Percentiles rank a stretch among this genome's conserved stretches.
Evolutionary conservation across 1,139 yeast species (phyloP).

Genomic region (Spencermartinsiella ligniputridi): DNA sequence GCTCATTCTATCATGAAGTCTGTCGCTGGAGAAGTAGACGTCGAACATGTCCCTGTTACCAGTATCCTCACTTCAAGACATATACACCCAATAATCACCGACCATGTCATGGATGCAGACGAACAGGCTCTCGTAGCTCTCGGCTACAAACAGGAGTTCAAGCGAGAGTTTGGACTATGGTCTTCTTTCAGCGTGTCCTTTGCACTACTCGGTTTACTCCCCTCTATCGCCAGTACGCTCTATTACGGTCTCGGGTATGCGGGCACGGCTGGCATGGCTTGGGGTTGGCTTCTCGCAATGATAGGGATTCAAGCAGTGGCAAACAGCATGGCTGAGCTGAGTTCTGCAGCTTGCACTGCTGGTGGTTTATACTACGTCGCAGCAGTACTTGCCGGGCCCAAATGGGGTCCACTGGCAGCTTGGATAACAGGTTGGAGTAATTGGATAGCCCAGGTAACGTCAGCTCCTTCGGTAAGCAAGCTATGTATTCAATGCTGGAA

Average conservation of each 20-base stretch:
- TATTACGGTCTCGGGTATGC: constrained; percentile 45
- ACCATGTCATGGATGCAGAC: constrained; percentile 23
- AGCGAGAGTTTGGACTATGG: constrained; percentile 54
- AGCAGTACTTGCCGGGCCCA: constrained; percentile 51
- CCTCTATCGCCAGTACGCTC: constrained; percentile 49
- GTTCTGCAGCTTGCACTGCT: constrained; percentile 60
- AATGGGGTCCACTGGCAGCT: constrained; percentile 50
- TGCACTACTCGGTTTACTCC: constrained; percentile 63
- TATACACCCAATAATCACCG: constrained; percentile 26
- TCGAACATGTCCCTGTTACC: constrained; percentile 23
- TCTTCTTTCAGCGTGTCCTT: constrained; percentile 65
- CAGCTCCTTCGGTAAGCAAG: constrained; percentile 64
- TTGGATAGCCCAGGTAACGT: constrained; percentile 52
- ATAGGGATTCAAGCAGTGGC: constrained; percentile 49
- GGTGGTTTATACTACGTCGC: constrained; percentile 61
- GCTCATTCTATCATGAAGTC: too few relatives aligned
- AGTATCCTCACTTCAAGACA: constrained; percentile 20
- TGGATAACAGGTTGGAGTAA: constrained; percentile 61
- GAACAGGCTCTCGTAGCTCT: constrained; percentile 40
- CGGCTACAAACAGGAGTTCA: constrained; percentile 72
- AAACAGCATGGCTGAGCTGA: constrained; percentile 53
- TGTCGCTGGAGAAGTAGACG: constrained; percentile 23
- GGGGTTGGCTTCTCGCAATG: constrained; percentile 60
- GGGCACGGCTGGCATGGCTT: constrained; percentile 54
- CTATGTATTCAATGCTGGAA: too few relatives aligned